These are phyloP conservation scores for Boletellus sp. DNA, from an alignment of 768 basidiomycete genomes.

Conservation along the genomic window DNA sequence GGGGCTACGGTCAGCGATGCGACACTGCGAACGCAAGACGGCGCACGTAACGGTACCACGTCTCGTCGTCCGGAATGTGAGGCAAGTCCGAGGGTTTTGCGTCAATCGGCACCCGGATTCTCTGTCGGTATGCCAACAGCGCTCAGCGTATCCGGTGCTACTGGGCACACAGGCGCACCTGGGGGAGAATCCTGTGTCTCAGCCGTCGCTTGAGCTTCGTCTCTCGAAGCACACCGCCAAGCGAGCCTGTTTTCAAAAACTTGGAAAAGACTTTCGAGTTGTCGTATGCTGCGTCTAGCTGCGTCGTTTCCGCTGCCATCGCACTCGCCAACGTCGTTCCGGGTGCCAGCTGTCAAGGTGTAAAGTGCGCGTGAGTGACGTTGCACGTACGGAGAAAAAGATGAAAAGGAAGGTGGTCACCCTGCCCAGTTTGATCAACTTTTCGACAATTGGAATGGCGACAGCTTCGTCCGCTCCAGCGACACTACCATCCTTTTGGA, in stretches of 20 bases:
- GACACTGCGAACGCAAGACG: not conserved
- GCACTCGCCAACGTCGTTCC: conserved; percentile 8
- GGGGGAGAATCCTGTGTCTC: conserved; percentile 36
- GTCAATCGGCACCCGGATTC: conserved; percentile 26
- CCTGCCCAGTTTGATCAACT: conserved; percentile 18
- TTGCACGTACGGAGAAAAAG: not conserved
- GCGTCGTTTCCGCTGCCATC: not conserved
- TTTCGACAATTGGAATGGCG: conserved; percentile 12
- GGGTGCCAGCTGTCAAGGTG: conserved; percentile 12
- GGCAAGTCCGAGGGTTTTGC: conserved; percentile 33
- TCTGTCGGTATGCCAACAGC: not conserved
- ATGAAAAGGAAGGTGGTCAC: conserved; percentile 1
- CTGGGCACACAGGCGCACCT: conserved; percentile 31
- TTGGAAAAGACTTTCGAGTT: conserved; percentile 36
- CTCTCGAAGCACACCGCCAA: conserved; percentile 19
- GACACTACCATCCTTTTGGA: conserved; percentile 9
- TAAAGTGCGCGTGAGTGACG: not conserved
- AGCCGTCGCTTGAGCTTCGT: conserved; percentile 22
- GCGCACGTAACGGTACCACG: conserved; percentile 34
- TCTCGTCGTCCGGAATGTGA: conserved; percentile 32
- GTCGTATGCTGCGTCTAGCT: conserved; percentile 33
- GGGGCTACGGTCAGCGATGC: not conserved
- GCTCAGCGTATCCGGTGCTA: not conserved
- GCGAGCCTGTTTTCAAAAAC: conserved; percentile 28
- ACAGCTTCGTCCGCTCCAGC: conserved; percentile 10